Conservation (phyloP, 1,139 yeast genomes). For the Debaryomycetaceae sp. region DNA sequence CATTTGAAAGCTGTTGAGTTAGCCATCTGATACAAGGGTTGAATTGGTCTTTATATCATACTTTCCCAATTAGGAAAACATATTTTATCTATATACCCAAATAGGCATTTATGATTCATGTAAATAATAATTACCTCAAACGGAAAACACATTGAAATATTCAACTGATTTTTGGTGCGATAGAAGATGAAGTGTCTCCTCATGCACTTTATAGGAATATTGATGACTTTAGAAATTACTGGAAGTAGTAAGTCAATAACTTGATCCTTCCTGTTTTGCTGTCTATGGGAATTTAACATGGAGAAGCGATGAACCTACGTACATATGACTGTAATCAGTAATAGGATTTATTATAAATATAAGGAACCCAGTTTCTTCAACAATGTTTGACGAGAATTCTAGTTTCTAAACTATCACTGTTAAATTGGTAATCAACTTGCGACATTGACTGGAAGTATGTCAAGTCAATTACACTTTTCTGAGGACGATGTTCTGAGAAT, state of each 20-base stretch:
- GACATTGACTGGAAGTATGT: slow-evolving; percentile 2
- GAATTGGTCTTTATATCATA: neutral
- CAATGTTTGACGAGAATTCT: neutral
- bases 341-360: neutral
- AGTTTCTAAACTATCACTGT: neutral
- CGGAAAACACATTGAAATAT: neutral
- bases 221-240: neutral
- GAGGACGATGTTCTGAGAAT: slow-evolving; percentile 8
- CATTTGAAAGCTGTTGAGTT: no score
- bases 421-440: neutral
- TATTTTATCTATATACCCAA: neutral
- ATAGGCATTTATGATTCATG: neutral
- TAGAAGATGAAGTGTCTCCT: neutral
- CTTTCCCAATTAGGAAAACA: neutral
- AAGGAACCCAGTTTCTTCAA: neutral
- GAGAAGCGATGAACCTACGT: neutral
- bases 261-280: neutral
- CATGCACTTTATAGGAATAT: neutral
- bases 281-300: neutral
- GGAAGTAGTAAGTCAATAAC: neutral
- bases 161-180: neutral
- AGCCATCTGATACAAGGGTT: no score
- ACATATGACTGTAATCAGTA: neutral
- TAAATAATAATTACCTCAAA: neutral
- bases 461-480: slow-evolving; percentile 5